phyloP scores from a whole-genome alignment of 2,329 filamentous ascomycete genomes.

The Sphaceloma murrayae region DNA sequence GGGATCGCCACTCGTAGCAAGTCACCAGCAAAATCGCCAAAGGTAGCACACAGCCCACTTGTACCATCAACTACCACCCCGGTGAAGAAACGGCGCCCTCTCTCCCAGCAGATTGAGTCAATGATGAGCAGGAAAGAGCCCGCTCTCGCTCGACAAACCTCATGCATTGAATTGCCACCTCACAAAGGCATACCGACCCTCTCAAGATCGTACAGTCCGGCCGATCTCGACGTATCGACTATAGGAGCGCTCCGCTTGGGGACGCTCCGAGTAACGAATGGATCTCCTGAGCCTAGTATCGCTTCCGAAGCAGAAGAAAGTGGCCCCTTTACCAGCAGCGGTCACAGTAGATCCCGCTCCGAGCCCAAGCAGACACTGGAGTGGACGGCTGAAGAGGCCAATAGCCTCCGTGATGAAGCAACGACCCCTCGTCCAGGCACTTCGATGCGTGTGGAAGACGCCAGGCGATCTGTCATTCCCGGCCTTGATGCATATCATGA shows the following conservation, averaged over 20 bases:
- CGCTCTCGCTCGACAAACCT: not conserved
- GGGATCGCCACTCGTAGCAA: slow-evolving; percentile 27
- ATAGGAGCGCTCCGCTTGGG: slow-evolving; percentile 35
- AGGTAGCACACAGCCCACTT: not conserved
- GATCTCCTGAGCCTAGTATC: slow-evolving; percentile 37
- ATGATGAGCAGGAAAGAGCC: not conserved
- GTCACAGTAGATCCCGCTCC: slow-evolving; percentile 3
- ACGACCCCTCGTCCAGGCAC: no score
- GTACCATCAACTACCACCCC: not conserved
- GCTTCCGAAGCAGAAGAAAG: slow-evolving; percentile 15
- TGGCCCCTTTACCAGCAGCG: not conserved
- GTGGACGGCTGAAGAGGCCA: not conserved
- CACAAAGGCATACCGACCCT: slow-evolving; percentile 3
- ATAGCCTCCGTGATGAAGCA: slow-evolving; percentile 1
- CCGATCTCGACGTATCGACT: slow-evolving; percentile 35
- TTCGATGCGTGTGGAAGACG: not conserved
- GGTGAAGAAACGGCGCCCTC: slow-evolving; percentile 1
- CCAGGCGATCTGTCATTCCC: slow-evolving; percentile 3
- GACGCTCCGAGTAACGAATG: slow-evolving; percentile 40
- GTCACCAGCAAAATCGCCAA: slow-evolving; percentile 13
- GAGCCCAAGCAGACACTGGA: slow-evolving; percentile 1
- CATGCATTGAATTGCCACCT: slow-evolving; percentile 3
- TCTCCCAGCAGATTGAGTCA: slow-evolving; percentile 1
- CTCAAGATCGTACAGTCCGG: slow-evolving; percentile 31
- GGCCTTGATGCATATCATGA: slow-evolving; percentile 13